Evolutionary conservation across 23 red algal genomes (phyloP), one percentile per base, ranked within the genome.

Genomic region (Gracilaria vermiculophylla): DNA sequence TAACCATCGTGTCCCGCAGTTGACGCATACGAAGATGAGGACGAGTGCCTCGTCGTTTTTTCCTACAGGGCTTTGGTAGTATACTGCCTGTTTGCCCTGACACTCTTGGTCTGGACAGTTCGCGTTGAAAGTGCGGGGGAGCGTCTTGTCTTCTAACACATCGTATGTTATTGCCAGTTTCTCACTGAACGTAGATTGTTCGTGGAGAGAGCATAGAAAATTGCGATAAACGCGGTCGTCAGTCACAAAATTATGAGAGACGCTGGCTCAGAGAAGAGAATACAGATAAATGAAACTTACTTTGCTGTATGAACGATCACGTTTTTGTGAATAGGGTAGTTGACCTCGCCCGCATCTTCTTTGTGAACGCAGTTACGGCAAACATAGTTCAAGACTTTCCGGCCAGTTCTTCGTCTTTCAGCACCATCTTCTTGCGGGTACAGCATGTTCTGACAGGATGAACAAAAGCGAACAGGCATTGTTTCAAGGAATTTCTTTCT

Each of bases 31-130:
- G 48, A 95, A 98, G 25, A 91, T 78, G 28, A 98, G 77, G 15
- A 98, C 96, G 6, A 98, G 88, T n/a, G 93, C 93, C 20, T 92
- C 89, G 69, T 98, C 96, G 42, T 95, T 98, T 37, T 92, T 91
- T 14, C 92, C 96, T n/a, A 95, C 87, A 0, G 96, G 96, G 74
- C 86, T 89, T 75, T 95, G 92, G 77, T 92, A 98, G 58, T 98
- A 98, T 37, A 98, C 96, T 35, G 96, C 96, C 77, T 98, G 92
- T 44, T 78, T 91, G 49, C 84, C 78, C 44, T 77, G 82, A 71
- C 96, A 98, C 52, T 98, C 60, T 34, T 64, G 58, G 35, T 64
- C 58, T 8, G 66, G 75, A 44, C 96, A 98, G 39, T 73, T 66
- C 39, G 89, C 91, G 52, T 93, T 87, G 55, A 88, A 84, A 45